Base-by-base conservation (phyloP, 202 grass and related monocot genomes). In the Eragrostis tef region DNA sequence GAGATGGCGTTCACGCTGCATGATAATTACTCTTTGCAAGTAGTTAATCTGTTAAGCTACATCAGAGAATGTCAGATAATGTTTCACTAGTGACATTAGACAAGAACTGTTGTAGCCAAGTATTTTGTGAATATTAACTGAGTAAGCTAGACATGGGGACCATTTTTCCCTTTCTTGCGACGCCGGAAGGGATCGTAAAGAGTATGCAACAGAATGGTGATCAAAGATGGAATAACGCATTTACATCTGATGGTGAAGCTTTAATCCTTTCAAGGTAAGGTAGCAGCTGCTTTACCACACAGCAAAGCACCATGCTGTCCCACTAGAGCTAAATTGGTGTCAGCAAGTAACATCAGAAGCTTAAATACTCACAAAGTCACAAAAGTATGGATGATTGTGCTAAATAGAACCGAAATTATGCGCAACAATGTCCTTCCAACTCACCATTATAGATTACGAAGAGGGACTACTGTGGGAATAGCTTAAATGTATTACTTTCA, bases 231-330 rank as follows among this genome's bases (percentile, higher is more conserved):
- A 51, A 81, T 62, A 72, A 26, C 26, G 11, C 82, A 85, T 79
- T 87, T 43, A 50, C 58, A 60, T 67, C 41, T 85, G 87, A 77
- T 59, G 17, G 48, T 58, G 67, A 44, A 21, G 67, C 58, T 81
- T 85, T 66, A 44, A 82, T 60, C 66, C 77, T 82, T 89, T 17
- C 21, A 44, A 58, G 74, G 83, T 47, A 89, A 89, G 82, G 66
- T 45, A 73, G 72, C 63, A 57, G 58, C 49, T 73, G 58, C 65
- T 77, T 81, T 70, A 50, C 72, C 49, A 73, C 65, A 84, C 59
- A 11, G 22, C 43, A 57, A 10, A 69, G 17, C 61, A 84, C 43
- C 50, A 44, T 42, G 44, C 57, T 77, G 41, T 66, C 71, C 81
- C n/a, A 60, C 66, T 64, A 51, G 82, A n/a, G n/a, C n/a, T n/a